Evolutionary conservation across 805 yeast genomes (phyloP).

Genomic region (Saccharomycopsis olivae): DNA sequence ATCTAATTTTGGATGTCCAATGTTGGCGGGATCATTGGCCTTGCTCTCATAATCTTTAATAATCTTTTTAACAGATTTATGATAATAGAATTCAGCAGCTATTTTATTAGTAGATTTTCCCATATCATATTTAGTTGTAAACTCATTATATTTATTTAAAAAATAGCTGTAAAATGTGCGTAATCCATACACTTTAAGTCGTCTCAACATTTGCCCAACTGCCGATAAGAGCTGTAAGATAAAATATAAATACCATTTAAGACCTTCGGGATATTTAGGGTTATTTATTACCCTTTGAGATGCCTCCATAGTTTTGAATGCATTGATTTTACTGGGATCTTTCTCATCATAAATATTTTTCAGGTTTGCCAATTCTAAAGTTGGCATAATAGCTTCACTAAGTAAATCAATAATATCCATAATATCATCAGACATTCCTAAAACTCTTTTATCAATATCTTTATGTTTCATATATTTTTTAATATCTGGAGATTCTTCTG

Average conservation of each 20-base stretch:
- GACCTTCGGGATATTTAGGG: slow-evolving; percentile 49
- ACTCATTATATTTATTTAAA: slow-evolving; percentile 44
- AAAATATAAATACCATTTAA: slow-evolving; percentile 63
- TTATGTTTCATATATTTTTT: slow-evolving; percentile 66
- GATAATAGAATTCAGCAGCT: slow-evolving; percentile 51
- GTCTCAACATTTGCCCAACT: slow-evolving; percentile 59
- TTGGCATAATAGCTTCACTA: slow-evolving; percentile 58
- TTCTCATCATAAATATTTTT: slow-evolving; percentile 51
- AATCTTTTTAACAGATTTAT: slow-evolving; percentile 36
- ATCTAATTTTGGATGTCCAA: slow-evolving; percentile 50
- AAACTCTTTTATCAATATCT: slow-evolving; percentile 46
- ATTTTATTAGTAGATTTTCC: slow-evolving; percentile 56
- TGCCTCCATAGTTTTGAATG: slow-evolving; percentile 61
- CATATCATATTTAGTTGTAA: slow-evolving; percentile 44
- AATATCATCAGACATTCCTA: slow-evolving; percentile 45
- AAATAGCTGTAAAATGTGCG: slow-evolving; percentile 64
- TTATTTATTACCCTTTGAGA: slow-evolving; percentile 47
- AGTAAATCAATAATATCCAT: slow-evolving; percentile 42
- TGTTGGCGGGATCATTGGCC: slow-evolving; percentile 28
- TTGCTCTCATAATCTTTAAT: slow-evolving; percentile 34
- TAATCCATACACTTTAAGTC: slow-evolving; percentile 76
- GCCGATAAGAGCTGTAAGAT: slow-evolving; percentile 52
- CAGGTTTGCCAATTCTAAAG: slow-evolving; percentile 51
- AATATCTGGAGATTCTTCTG: slow-evolving; percentile 77
- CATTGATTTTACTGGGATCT: slow-evolving; percentile 60